Conservation (phyloP, 2,329 filamentous ascomycete genomes). For the Aspergillus jensenii region DNA sequence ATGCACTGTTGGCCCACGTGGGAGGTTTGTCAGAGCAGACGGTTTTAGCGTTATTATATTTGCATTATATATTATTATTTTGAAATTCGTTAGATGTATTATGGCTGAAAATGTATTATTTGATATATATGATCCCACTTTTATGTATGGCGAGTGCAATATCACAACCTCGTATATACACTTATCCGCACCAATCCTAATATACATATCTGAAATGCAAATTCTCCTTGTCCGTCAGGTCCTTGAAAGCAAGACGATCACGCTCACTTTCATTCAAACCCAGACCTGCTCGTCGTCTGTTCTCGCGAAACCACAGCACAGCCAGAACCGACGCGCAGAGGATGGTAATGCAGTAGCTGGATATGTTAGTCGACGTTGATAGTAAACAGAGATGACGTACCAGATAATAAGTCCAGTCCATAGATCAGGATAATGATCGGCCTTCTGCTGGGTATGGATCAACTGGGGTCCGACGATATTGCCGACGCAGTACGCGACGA, state of each 20-base stretch:
- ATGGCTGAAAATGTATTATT: too few species aligned
- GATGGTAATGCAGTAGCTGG: conserved; percentile 65
- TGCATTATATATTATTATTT: too few species aligned
- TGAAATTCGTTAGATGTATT: too few species aligned
- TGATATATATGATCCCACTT: too few species aligned
- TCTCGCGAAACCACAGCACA: conserved; percentile 59
- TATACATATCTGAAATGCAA: conserved; percentile 64
- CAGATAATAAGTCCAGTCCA: too few species aligned
- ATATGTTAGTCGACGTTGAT: not conserved
- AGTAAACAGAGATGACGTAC: not conserved
- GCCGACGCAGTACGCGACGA: conserved; percentile 72
- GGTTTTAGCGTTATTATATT: too few species aligned
- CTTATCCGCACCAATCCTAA: conserved; percentile 20
- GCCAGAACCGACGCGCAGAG: conserved; percentile 57
- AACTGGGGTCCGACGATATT: conserved; percentile 76
- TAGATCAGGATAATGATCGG: conserved; percentile 67
- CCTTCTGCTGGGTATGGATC: conserved; percentile 65
- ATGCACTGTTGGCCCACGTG: not conserved
- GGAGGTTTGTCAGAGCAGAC: too few species aligned
- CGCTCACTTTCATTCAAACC: conserved; percentile 60
- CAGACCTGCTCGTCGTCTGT: conserved; percentile 51
- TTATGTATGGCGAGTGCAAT: too few species aligned
- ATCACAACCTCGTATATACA: too few species aligned
- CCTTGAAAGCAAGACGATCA: conserved; percentile 65
- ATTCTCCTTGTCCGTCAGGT: conserved; percentile 69